These are phyloP conservation scores for Naganishia onofrii DNA, from an alignment of 768 basidiomycete genomes.

Conservation along the genomic window DNA sequence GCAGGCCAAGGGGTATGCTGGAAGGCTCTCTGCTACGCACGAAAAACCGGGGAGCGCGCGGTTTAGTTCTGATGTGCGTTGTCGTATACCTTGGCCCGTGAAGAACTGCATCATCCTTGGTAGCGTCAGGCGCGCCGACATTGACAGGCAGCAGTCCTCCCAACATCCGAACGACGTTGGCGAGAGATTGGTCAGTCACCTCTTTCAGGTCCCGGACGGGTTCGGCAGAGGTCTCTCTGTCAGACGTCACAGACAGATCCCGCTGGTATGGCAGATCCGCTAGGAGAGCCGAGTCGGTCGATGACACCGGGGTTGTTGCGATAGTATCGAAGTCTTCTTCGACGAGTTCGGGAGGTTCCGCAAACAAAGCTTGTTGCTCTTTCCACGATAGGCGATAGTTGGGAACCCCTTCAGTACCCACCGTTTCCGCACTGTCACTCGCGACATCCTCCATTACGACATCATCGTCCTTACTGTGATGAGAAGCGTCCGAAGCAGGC, in stretches of 20 bases:
- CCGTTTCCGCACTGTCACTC: neutral
- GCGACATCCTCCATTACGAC: neutral
- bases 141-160: slow-evolving; percentile 15
- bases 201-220: neutral
- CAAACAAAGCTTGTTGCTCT: neutral
- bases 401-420: too few species aligned
- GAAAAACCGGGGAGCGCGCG: neutral
- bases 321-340: neutral
- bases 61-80: neutral
- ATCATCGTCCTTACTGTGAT: neutral
- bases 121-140: neutral
- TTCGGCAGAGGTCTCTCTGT: neutral
- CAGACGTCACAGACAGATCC: neutral
- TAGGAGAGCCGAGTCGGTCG: neutral
- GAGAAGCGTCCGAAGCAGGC: neutral
- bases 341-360: neutral
- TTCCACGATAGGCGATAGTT: neutral
- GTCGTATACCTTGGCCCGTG: neutral
- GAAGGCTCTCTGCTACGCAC: neutral
- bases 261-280: neutral
- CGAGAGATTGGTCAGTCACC: neutral
- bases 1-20: neutral
- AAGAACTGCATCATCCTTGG: neutral
- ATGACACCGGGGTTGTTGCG: neutral
- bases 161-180: slow-evolving; percentile 19